phyloP scores from a whole-genome alignment of 805 yeast species.

The Tanozyma kutaoensis region DNA sequence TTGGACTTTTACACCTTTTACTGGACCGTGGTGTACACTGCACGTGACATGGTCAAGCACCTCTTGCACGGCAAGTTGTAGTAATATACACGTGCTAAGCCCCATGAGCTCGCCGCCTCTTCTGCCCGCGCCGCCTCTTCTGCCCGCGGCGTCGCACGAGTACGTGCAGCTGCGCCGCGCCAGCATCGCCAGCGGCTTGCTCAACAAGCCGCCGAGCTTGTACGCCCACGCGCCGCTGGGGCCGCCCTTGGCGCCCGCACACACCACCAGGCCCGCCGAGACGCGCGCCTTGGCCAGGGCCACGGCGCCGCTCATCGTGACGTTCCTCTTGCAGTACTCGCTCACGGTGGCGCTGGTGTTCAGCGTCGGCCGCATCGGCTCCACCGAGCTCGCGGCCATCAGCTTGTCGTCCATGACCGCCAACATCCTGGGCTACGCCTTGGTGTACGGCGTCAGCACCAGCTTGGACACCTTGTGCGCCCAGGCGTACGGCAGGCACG shows the following conservation, averaged over 20 bases:
- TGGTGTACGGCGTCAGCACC: conserved; percentile 69
- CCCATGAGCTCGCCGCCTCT: too few species aligned
- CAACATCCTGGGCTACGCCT: conserved; percentile 61
- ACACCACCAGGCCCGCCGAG: conserved; percentile 11
- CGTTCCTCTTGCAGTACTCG: conserved; percentile 60
- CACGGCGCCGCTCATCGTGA: conserved; percentile 47
- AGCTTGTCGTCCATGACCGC: conserved; percentile 69
- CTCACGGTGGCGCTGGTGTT: conserved; percentile 67
- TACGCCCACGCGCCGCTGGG: too few species aligned
- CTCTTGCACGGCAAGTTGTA: conserved; percentile 60
- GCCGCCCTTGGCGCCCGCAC: too few species aligned
- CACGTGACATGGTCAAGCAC: conserved; percentile 60
- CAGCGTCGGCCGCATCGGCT: conserved; percentile 64
- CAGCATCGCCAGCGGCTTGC: conserved; percentile 24
- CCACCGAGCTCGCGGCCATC: conserved; percentile 61
- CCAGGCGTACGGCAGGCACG: conserved; percentile 63
- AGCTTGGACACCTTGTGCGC: conserved; percentile 69
- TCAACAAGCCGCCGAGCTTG: too few species aligned
- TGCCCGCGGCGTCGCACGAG: too few species aligned
- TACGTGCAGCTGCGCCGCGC: conserved; percentile 26
- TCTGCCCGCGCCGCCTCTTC: too few species aligned
- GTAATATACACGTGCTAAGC: too few species aligned
- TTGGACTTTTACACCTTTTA: conserved; percentile 59
- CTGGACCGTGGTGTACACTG: conserved; percentile 67
- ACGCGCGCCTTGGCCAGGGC: conserved; percentile 21